phyloP scores from a whole-genome alignment of 192 early-diverging fungal genomes.

The Podila minutissima region DNA sequence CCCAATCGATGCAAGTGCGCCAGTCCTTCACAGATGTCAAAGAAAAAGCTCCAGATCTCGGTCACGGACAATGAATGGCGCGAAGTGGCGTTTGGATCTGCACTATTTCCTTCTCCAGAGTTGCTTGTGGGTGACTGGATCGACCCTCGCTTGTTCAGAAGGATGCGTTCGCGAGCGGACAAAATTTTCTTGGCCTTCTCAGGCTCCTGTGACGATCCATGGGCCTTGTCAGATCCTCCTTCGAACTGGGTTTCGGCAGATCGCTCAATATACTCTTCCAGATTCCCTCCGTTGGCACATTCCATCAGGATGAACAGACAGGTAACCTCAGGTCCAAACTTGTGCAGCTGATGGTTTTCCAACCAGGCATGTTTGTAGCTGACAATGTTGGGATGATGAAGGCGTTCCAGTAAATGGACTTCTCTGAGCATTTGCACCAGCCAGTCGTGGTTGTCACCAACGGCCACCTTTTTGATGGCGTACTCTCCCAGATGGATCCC shows the following conservation, averaged over 20 bases:
- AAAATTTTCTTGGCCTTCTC: slow-evolving; percentile 8
- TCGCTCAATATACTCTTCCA: slow-evolving; percentile 89
- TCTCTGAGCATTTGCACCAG: slow-evolving; percentile 93
- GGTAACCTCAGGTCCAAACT: slow-evolving; percentile 87
- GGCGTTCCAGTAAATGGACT: slow-evolving; percentile 89
- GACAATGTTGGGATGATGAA: slow-evolving; percentile 93
- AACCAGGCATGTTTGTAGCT: slow-evolving; percentile 98
- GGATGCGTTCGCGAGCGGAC: slow-evolving; percentile 26
- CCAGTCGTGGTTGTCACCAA: slow-evolving; percentile 88
- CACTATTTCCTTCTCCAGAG: slow-evolving; percentile 4
- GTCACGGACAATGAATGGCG: slow-evolving; percentile 60
- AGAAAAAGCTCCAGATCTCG: slow-evolving; percentile 89
- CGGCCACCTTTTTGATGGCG: slow-evolving; percentile 94
- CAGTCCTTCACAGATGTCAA: slow-evolving; percentile 92
- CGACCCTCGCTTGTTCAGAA: slow-evolving; percentile 15
- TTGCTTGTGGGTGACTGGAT: slow-evolving; percentile 4
- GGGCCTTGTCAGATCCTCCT: neutral
- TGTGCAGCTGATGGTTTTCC: slow-evolving; percentile 80
- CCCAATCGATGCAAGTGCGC: slow-evolving; percentile 88
- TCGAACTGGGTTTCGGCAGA: slow-evolving; percentile 17
- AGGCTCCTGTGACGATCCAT: neutral
- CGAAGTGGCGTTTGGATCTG: neutral
- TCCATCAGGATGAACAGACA: slow-evolving; percentile 97
- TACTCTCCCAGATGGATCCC: slow-evolving; percentile 82
- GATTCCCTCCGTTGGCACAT: slow-evolving; percentile 92